These are phyloP conservation scores for Xerocomus amazonicus DNA, from an alignment of 1,284 basidiomycete species.

Conservation along the genomic window DNA sequence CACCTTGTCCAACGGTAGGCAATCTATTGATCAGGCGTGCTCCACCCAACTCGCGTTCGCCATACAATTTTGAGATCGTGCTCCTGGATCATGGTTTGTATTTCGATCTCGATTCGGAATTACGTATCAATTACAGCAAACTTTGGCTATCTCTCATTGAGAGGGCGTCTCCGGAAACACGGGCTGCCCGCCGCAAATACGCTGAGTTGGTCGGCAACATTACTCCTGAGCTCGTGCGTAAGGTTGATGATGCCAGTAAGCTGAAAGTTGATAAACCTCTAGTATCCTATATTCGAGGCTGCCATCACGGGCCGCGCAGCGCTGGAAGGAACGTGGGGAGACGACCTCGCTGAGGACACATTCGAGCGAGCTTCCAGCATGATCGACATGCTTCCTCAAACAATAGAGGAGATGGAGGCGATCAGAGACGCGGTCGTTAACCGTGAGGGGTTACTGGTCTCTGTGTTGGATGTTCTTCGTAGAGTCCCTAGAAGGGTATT, in stretches of 20 bases:
- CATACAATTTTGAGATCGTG: slow-evolving; percentile 93
- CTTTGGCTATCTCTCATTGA: slow-evolving; percentile 87
- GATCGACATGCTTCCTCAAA: slow-evolving; percentile 67
- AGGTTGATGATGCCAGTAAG: background rate
- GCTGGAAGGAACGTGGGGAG: slow-evolving; percentile 55
- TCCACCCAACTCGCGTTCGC: slow-evolving; percentile 60
- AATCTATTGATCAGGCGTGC: slow-evolving; percentile 89
- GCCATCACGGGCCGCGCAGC: slow-evolving; percentile 71
- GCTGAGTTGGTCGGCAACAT: slow-evolving; percentile 89
- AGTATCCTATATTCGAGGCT: slow-evolving; percentile 86
- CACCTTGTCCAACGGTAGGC: slow-evolving; percentile 44
- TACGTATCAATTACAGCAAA: slow-evolving; percentile 77
- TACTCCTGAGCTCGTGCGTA: slow-evolving; percentile 72
- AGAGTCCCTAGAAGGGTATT: slow-evolving; percentile 80
- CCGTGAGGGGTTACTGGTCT: slow-evolving; percentile 75
- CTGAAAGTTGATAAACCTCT: slow-evolving; percentile 15
- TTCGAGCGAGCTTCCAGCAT: slow-evolving; percentile 68
- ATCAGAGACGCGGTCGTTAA: slow-evolving; percentile 79
- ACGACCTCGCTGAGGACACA: slow-evolving; percentile 31
- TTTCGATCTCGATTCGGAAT: slow-evolving; percentile 78
- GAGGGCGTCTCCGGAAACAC: slow-evolving; percentile 60
- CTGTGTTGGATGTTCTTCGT: slow-evolving; percentile 82
- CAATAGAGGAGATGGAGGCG: slow-evolving; percentile 69
- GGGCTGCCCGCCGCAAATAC: slow-evolving; percentile 73
- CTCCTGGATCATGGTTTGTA: slow-evolving; percentile 91